Conservation (phyloP, 1,139 yeast genomes). For the Meyerozyma sp. region DNA sequence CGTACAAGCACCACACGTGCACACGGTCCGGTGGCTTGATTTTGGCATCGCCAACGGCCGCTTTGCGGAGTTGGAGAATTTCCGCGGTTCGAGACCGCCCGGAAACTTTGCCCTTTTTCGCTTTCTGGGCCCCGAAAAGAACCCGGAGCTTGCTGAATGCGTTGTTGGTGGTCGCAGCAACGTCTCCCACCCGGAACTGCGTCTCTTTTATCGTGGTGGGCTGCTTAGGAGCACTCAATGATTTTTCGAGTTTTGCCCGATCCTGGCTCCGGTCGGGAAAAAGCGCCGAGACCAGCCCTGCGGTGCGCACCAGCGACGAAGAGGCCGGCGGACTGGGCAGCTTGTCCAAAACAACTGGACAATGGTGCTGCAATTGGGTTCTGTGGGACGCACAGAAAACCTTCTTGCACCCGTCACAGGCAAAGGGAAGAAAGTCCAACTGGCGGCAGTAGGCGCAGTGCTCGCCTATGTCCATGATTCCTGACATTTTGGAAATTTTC, state of each 20-base stretch:
- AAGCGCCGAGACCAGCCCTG: slow-evolving; percentile 22
- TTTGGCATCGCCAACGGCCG: slow-evolving; percentile 66
- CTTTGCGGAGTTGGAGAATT: slow-evolving; percentile 33
- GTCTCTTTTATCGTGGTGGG: slow-evolving; percentile 24
- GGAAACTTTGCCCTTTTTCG: slow-evolving; percentile 10
- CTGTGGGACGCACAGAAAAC: slow-evolving; percentile 59
- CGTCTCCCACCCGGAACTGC: slow-evolving; percentile 26
- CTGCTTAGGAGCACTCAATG: slow-evolving; percentile 17
- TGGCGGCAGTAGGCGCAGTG: slow-evolving; percentile 61
- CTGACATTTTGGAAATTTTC: slow-evolving; percentile 11
- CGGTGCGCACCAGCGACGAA: slow-evolving; percentile 16
- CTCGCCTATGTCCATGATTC: slow-evolving; percentile 63
- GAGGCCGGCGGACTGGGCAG: slow-evolving; percentile 7
- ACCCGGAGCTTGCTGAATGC: slow-evolving; percentile 45
- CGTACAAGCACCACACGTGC: slow-evolving; percentile 54
- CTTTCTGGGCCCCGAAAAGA: slow-evolving; percentile 32
- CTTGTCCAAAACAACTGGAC: slow-evolving; percentile 21
- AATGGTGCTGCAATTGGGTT: slow-evolving; percentile 40
- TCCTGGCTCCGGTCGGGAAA: slow-evolving; percentile 53
- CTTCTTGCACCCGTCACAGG: slow-evolving; percentile 52
- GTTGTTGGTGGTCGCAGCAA: slow-evolving; percentile 17
- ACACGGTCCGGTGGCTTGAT: slow-evolving; percentile 53
- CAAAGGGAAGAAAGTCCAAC: slow-evolving; percentile 66
- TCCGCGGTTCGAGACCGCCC: slow-evolving; percentile 15
- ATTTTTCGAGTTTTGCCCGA: slow-evolving; percentile 35